These are phyloP conservation scores for Magnusiomyces paraingens DNA, from an alignment of 1,139 yeast genomes.

Conservation along the genomic window DNA sequence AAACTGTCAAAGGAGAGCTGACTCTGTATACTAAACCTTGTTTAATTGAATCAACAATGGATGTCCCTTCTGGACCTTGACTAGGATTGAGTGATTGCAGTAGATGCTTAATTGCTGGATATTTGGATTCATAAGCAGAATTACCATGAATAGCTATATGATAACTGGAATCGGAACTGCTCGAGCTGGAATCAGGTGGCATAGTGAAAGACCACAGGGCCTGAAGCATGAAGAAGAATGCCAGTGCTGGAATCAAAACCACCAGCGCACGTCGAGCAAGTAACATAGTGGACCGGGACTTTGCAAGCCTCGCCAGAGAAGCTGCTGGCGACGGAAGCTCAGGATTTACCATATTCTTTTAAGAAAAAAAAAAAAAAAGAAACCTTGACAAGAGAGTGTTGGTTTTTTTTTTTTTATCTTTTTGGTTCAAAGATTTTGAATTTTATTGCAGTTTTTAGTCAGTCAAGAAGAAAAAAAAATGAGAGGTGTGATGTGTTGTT, in stretches of 20 bases:
- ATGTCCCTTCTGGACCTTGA: background rate
- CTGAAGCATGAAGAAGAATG: background rate
- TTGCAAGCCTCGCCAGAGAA: background rate
- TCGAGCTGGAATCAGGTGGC: background rate
- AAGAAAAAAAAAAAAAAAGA: no score
- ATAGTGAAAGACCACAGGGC: background rate
- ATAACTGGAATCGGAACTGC: background rate
- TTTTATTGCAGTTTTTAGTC: background rate
- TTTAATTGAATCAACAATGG: background rate
- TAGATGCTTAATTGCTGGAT: background rate
- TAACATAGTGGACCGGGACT: background rate
- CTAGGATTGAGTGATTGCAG: background rate
- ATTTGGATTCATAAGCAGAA: background rate
- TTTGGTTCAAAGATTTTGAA: background rate
- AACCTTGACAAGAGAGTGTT: no score
- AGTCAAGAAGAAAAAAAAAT: background rate
- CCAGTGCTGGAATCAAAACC: background rate
- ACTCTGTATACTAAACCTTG: background rate
- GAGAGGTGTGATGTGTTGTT: no score
- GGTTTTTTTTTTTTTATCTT: no score
- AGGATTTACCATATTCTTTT: background rate
- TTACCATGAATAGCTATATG: constrained; percentile 1
- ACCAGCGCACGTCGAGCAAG: background rate
- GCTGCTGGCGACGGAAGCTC: background rate
- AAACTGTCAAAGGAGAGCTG: background rate